Conservation (phyloP, 148 eudicot genomes). For the Amaranthus palmeri region DNA sequence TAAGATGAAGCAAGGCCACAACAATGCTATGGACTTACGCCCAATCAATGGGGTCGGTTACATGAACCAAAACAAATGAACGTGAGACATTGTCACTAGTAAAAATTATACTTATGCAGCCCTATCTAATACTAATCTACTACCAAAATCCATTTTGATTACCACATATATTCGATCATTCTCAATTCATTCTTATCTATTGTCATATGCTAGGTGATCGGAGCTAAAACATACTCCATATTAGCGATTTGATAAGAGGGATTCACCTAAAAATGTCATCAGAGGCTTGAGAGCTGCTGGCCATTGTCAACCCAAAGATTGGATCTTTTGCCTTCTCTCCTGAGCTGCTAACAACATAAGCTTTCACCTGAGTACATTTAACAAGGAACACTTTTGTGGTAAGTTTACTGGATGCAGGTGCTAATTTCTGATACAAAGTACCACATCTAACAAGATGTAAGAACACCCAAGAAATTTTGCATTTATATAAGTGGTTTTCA, state of each 20-base stretch:
- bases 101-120: too few relatives aligned
- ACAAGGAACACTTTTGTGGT: background rate
- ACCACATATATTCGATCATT: too few relatives aligned
- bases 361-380: conserved; percentile 57
- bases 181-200: too few relatives aligned
- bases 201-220: too few relatives aligned
- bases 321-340: conserved; percentile 96
- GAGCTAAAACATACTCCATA: background rate
- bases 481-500: too few relatives aligned
- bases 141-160: too few relatives aligned
- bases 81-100: too few relatives aligned
- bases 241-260: conserved; percentile 10
- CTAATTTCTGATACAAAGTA: background rate
- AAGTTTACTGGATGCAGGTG: background rate
- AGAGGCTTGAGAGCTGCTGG: conserved; percentile 72
- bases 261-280: conserved; percentile 82
- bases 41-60: too few relatives aligned
- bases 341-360: conserved; percentile 59
- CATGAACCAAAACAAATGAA: too few relatives aligned
- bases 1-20: conserved; percentile 27
- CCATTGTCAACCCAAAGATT: conserved; percentile 85
- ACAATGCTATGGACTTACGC: background rate
- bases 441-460: background rate
- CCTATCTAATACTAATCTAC: too few relatives aligned
- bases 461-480: background rate